Percentiles rank a stretch among this genome's conserved stretches.
These are phyloP conservation scores for Phialocephala sp. DNA, from an alignment of 2,329 filamentous ascomycete genomes.

Conservation along the genomic window DNA sequence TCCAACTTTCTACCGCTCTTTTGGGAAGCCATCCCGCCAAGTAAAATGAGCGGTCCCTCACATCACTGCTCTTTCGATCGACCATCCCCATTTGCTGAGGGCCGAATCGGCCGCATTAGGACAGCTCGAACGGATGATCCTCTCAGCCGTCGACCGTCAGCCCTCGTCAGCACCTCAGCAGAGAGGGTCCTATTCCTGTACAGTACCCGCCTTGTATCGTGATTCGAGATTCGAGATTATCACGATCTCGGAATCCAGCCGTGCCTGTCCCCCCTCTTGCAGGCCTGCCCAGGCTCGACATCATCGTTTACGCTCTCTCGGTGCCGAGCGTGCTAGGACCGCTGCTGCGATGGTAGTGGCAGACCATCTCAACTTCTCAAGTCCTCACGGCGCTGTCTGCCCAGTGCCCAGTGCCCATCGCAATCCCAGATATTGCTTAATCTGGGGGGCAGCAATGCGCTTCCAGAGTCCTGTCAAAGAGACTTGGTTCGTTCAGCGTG, in stretches of 20 bases:
- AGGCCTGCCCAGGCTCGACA: no score
- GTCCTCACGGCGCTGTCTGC: neutral
- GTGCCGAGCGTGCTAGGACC: neutral
- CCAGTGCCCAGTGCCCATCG: constrained; percentile 4
- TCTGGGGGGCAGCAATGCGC: constrained; percentile 2
- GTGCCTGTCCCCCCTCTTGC: neutral
- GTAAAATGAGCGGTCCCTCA: constrained; percentile 22
- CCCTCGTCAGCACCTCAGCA: neutral
- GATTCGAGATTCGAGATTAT: constrained; percentile 20
- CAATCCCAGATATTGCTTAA: constrained; percentile 1
- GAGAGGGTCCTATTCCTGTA: neutral
- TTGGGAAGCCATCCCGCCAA: constrained; percentile 18
- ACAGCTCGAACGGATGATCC: constrained; percentile 9
- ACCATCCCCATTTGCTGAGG: constrained; percentile 5
- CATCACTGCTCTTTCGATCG: constrained; percentile 14
- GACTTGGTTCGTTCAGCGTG: constrained; percentile 2
- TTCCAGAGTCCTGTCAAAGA: constrained; percentile 7
- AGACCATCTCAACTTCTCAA: neutral
- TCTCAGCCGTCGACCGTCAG: constrained; percentile 10
- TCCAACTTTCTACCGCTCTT: neutral
- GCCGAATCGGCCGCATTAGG: neutral
- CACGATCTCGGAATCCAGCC: constrained; percentile 23
- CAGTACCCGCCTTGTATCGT: neutral
- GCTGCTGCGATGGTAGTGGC: neutral
- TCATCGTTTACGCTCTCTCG: no score